Evolutionary conservation across 2,329 filamentous ascomycete species (phyloP), one percentile per base, ranked within the genome.

Genomic region (Trichoderma sp.): DNA sequence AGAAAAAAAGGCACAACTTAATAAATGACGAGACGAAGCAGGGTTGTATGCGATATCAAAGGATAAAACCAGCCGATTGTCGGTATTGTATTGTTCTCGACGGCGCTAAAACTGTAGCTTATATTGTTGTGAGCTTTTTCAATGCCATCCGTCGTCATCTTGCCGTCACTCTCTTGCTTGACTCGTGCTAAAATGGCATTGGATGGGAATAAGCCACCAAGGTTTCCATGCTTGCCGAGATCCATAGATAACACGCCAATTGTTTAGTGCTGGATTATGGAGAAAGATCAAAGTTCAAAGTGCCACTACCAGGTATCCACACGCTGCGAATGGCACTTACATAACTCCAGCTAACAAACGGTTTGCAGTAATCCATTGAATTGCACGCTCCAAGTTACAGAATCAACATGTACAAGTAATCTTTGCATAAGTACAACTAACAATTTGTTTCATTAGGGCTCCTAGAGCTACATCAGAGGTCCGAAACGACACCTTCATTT

Each of bases 301-400:
- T 2, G 43, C 43, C 8, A 20, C n/a, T 43, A n/a, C 9, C 7
- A 53, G 4, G 47, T 53, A 53, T 53, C 47, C 47, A 53, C 47
- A 23, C n/a, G 47, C 20, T 53, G 11, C 23, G 15, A n/a, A n/a
- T 8, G 7, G 15, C 3, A 43, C 47, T 53, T 23, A 13, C 43
- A 50, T 50, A 12, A 20, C 47, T 53, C 20, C n/a, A 53, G 3
- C 20, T 11, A 23, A 53, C 47, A 23, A 53, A 34, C 12, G 11
- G 28, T 20, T 32, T 7, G 57, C 57, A 4, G 7, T 32, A 20
- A 34, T 34, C 9, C 28, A 6, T 20, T 13, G 17, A 32, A 32
- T 20, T 1, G 0, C 28, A 58, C 23, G 2, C 1, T 55, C 20
- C 0, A 26, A 11, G 17, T 0, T 20, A 0, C 43, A 20, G 9